Conservation (phyloP, 2,329 filamentous ascomycete genomes). For the Cladosporium sp. region DNA sequence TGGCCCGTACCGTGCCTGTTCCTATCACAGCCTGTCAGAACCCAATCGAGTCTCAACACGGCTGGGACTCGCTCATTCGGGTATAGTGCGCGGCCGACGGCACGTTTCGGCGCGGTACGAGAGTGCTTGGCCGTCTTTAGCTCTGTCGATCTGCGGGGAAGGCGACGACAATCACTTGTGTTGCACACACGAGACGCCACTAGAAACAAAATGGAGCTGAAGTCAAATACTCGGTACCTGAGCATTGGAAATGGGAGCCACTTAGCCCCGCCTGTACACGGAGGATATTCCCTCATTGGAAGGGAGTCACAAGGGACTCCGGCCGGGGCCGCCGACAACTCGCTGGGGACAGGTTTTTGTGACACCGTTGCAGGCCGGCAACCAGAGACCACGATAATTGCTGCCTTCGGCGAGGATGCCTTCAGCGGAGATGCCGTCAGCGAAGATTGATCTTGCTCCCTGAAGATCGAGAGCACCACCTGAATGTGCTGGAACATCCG, state of each 20-base stretch:
- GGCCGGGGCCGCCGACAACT: neutral
- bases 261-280: neutral
- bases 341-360: neutral
- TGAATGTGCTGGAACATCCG: neutral
- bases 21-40: neutral
- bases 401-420: no score
- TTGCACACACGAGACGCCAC: neutral
- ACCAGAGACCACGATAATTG: neutral
- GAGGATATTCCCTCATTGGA: neutral
- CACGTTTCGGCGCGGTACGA: neutral
- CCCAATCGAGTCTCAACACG: neutral
- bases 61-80: neutral
- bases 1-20: neutral
- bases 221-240: neutral
- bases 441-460: neutral
- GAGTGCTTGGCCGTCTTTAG: neutral
- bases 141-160: neutral
- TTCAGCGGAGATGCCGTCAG: no score
- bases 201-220: neutral
- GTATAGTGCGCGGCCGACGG: neutral
- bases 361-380: neutral
- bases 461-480: neutral
- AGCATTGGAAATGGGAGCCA: neutral
- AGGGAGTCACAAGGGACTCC: neutral
- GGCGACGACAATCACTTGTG: neutral